Evolutionary conservation across 1,284 basidiomycete species (phyloP), one percentile per base, ranked within the genome.

Genomic region (Leccinum solheimii): DNA sequence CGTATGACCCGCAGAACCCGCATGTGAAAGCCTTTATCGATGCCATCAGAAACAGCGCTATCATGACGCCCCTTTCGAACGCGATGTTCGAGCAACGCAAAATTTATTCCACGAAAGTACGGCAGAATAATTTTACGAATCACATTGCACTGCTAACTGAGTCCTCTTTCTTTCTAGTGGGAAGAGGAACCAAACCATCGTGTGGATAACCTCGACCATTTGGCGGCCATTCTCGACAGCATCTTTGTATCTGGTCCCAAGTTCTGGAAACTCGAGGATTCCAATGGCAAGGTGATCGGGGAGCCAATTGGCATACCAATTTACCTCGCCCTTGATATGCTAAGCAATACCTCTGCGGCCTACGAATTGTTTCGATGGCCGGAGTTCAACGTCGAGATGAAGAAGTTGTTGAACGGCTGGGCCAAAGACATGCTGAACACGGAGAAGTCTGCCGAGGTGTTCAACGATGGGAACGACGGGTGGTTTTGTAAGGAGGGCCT

Each of bases 301-400:
- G 48, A 69, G 56, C 63, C 69, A 5, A 55, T 70, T 26, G 68
- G 53, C 5, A 62, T 65, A 19, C 69, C 69, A 0, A 43, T 72
- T 16, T 63, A 61, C 8, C 61, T 67, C 57, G 10, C 67, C n/a
- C 62, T 72, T 38, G 64, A 72, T 57, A n/a, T 68, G n/a, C 66
- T 72, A 30, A 61, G 65, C 57, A 73, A 73, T 49, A 72, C 71
- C 2, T 3, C 54, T 49, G 68, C 69, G 2, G 69, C 53, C 3
- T 69, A 68, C 21, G 58, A 63, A 11, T 52, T 72, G 27, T 69
- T 73, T 57, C 62, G 61, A 2, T 6, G 11, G 27, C 11, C n/a
- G 27, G 51, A 32, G 10, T 52, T 52, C 27, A 52, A 52, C n/a
- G 16, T 0, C 10, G 51, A n/a, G 27, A 32, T n/a, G 51, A 52